Conservation (phyloP, 2,329 filamentous ascomycete species). For the Tolypocladium guangdongense region DNA sequence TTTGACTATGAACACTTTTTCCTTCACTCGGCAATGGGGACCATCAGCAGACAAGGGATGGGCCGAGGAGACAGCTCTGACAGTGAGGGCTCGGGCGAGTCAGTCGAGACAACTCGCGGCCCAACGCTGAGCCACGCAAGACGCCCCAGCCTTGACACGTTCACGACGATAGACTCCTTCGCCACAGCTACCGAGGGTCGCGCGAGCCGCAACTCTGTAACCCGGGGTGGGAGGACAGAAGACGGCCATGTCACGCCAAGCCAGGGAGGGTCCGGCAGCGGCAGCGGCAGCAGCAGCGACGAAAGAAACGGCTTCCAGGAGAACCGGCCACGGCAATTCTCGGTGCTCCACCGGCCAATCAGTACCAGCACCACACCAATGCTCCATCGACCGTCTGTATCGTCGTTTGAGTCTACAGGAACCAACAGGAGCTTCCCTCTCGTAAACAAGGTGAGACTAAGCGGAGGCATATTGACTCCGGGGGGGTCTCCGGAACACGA, state of each 20-base stretch:
- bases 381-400: conserved; percentile 43
- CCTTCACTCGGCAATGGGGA: conserved; percentile 82
- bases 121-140: conserved; percentile 21
- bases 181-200: conserved; percentile 44
- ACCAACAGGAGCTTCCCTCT: conserved; percentile 53
- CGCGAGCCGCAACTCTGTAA: conserved; percentile 24
- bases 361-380: conserved; percentile 25
- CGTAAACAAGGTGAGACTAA: conserved; percentile 38
- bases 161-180: conserved; percentile 33
- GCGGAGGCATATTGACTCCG: conserved; percentile 35
- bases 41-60: conserved; percentile 39
- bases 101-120: conserved; percentile 49
- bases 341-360: conserved; percentile 31
- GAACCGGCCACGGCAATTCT: conserved; percentile 16
- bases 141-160: conserved; percentile 39
- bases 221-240: conserved; percentile 7
- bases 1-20: conserved; percentile 98
- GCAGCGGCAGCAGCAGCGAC: conserved; percentile 11
- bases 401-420: conserved; percentile 46
- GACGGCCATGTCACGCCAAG: conserved; percentile 10
- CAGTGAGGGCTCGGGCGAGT: conserved; percentile 49
- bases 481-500: conserved; percentile 38
- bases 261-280: conserved; percentile 3
- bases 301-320: conserved; percentile 8
- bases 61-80: conserved; percentile 28